Evolutionary conservation across 495 filamentous ascomycete species (phyloP), one percentile per base, ranked within the genome.

Genomic region (Xylaria cubensis): DNA sequence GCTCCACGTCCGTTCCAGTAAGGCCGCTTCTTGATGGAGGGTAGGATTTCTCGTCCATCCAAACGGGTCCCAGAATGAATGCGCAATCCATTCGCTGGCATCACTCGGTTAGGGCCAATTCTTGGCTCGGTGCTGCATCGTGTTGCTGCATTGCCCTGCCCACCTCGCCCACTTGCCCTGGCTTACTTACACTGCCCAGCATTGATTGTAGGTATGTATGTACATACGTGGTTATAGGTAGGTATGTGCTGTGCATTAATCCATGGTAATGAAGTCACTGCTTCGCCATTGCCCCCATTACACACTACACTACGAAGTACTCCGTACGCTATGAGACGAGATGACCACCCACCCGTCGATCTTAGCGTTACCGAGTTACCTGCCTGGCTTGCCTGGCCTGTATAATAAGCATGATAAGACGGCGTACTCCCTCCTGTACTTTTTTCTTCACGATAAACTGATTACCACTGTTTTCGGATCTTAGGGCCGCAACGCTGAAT

Each of bases 221-320:
- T n/a, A n/a, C n/a, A n/a, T n/a, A n/a, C n/a, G n/a, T n/a, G n/a
- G n/a, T n/a, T n/a, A n/a, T n/a, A n/a, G n/a, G n/a, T 36, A 36
- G 34, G 2, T 39, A 39, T 39, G 36, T 39, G 6, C 6, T 39
- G 36, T 39, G 36, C 36, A 39, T 8, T 4, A 8, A 34, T 61
- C 21, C 58, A 61, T 61, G 58, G 32, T 3, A 39, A 66, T 66
- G 64, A 67, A 67, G 65, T 67, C 65, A 67, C 65, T 55, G 48
- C 65, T 41, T 44, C 48, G 65, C 48, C 65, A 56, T 61, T 61
- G 58, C 34, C 58, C 34, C 34, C 58, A 61, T 59, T 36, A 24
- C 3, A 21, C 29, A 1, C 29, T 59, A 59, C 56, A 36, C 29
- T 53, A 41, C 32, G 13, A n/a, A 29, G 26, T 29, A 29, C 34